Evolutionary conservation across 2,329 filamentous ascomycete genomes (phyloP), one percentile per base, ranked within the genome.

Genomic region (Cladosporium sp.): DNA sequence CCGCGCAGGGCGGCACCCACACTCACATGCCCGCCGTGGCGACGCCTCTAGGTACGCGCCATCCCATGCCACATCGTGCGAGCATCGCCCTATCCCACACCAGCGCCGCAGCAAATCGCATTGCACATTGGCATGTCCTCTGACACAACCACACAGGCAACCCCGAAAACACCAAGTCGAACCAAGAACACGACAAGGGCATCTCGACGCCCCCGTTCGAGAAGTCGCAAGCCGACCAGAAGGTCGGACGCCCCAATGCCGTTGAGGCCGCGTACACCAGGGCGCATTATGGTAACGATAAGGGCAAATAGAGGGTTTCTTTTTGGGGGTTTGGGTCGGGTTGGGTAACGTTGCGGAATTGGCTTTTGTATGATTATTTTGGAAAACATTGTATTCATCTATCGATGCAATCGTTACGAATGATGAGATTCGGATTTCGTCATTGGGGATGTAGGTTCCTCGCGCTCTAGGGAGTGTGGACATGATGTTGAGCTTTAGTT

Each of bases 21-120:
- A 68, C 61, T 27, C 67, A 69, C 54, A 55, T 58, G 20, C 64
- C 68, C 1, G 68, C 55, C 19, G 56, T 62, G 18, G 67, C 66
- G 12, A 69, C 68, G 24, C 58, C 60, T 29, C 52, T 58, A 61
- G 66, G 67, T 64, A 55, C 45, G 59, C 32, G 1, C 13, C 32
- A n/a, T 7, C 6, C 12, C 7, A 36, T n/a, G 5, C 9, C 22
- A 27, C 22, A 27, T n/a, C n/a, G n/a, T n/a, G n/a, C n/a, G n/a
- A n/a, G 11, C 15, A 24, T 30, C 13, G n/a, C 24, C n/a, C 15
- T 20, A 18, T 17, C 34, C 34, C 30, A 37, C n/a, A 7, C 11
- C 19, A n/a, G n/a, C 34, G 5, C 7, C 7, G 34, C 12, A n/a
- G 7, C 9, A 34, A 34, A 34, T 34, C 30, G 30, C 9, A 34